Evolutionary conservation across 352 stramenopile species (phyloP).

Genomic region (Phytophthora uliginosa): DNA sequence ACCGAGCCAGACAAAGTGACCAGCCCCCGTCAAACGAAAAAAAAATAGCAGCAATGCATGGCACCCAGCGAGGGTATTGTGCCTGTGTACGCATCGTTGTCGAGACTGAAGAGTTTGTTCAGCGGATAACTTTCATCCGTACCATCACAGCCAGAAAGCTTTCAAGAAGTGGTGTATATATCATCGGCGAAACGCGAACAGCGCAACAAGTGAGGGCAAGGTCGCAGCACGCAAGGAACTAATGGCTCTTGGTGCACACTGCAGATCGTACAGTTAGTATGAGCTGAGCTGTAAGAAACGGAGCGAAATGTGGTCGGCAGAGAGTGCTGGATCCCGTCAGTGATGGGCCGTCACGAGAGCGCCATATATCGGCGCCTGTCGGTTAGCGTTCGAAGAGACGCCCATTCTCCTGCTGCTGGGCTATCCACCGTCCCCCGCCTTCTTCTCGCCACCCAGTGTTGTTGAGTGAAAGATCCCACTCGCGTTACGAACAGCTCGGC

Average conservation of each 20-base stretch:
- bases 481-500: constrained; percentile 15
- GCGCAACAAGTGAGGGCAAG: constrained; percentile 11
- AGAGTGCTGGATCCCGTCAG: constrained; percentile 19
- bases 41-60: background rate
- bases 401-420: constrained; percentile 8
- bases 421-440: background rate
- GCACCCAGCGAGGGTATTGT: background rate
- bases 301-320: constrained; percentile 15
- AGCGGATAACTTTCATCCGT: background rate
- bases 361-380: constrained; percentile 24
- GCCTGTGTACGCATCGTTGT: background rate
- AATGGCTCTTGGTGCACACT: constrained; percentile 4
- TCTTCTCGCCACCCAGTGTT: background rate
- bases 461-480: constrained; percentile 9
- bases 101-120: background rate
- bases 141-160: background rate
- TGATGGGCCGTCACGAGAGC: constrained; percentile 7
- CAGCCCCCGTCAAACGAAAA: background rate
- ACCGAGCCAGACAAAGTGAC: background rate
- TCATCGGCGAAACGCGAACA: constrained; percentile 13
- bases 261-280: background rate
- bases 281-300: constrained; percentile 12
- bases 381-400: constrained; percentile 24
- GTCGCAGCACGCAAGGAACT: constrained; percentile 3
- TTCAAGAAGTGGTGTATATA: background rate